A percentile compares a stretch with the other conserved stretches of the same genome.
Conservation (phyloP, 202 grass and related monocot species). For the Carex sylvatica region DNA sequence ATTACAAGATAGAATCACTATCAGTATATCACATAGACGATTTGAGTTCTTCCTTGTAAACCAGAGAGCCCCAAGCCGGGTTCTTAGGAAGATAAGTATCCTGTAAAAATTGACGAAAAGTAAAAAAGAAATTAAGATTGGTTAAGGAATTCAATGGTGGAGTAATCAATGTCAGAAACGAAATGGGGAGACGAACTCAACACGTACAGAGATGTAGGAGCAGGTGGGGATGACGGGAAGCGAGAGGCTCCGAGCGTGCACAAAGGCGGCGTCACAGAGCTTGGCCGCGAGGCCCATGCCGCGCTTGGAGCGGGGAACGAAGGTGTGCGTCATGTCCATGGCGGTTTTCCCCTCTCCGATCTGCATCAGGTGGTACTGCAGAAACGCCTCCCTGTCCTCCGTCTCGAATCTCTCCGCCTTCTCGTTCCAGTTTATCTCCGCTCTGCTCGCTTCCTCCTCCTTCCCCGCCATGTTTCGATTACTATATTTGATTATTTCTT, state of each 20-base stretch:
- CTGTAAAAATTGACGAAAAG: constrained; percentile 18
- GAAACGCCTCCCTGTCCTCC: constrained; percentile 53
- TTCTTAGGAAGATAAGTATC: constrained; percentile 70
- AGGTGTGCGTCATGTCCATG: constrained; percentile 90
- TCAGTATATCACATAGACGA: constrained; percentile 12
- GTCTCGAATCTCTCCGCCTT: constrained; percentile 52
- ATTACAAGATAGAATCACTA: constrained; percentile 1
- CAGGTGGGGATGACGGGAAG: constrained; percentile 70
- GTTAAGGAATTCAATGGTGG: background rate
- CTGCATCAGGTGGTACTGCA: constrained; percentile 51
- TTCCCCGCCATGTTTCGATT: background rate
- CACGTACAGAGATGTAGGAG: constrained; percentile 69
- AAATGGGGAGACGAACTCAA: background rate
- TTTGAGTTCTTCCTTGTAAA: constrained; percentile 36
- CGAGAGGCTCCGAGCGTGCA: constrained; percentile 36
- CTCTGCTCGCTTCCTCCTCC: background rate
- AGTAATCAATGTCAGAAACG: background rate
- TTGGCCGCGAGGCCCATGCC: constrained; percentile 66
- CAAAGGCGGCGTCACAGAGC: constrained; percentile 73
- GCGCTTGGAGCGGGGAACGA: constrained; percentile 67
- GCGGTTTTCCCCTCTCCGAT: constrained; percentile 20
- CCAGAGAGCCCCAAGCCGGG: constrained; percentile 40
- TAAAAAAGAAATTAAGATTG: background rate
- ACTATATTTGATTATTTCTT: background rate
- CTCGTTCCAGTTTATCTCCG: constrained; percentile 53